Base-by-base conservation (phyloP, 148 eudicot species). In the Dianthus caryophyllus region DNA sequence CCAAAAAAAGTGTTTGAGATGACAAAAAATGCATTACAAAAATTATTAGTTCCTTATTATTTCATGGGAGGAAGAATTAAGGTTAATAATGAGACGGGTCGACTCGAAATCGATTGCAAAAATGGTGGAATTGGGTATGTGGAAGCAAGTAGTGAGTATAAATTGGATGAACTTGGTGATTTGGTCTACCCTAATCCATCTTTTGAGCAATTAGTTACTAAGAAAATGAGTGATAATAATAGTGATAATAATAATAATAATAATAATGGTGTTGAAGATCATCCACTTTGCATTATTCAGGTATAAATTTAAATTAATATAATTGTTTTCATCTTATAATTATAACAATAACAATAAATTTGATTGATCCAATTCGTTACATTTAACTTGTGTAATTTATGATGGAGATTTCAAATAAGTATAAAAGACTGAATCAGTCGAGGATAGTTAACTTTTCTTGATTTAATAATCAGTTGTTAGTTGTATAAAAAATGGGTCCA, bases 131-230 rank as follows among this genome's bases (percentile, higher is more conserved):
- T 74, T 22, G 91, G 88, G 6, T 89, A 85, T 54, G 88, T 89
- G 68, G 91, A 73, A 75, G 96, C 89, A 6, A 67, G 84, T 1
- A 75, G 85, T 53, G 85, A 85, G 79, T 75, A 44, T 56, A 68
- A 69, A 0, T 71, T 92, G 41, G 82, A 78, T 12, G 98, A 87
- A 62, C 73, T 92, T 53, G 98, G 98, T 0, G 94, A 92, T 44
- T 84, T 92, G 77, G 96, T 89, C 66, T 92, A 87, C 76, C 98
- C 98, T 33, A 92, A 92, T 70, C 96, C 98, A 0, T 85, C 79
- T 5, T 92, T 92, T 70, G 76, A 79, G 71, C 85, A 92, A 60
- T 87, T 92, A 55, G 54, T 85, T 16, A 82, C 84, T 20, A 77
- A 79, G 75, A 76, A 67, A 1, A 29, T 87, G 70, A 38, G 30